Evolutionary conservation across 331 rosid species (phyloP), one percentile per base, ranked within the genome.

Genomic region (Malus hybrid): DNA sequence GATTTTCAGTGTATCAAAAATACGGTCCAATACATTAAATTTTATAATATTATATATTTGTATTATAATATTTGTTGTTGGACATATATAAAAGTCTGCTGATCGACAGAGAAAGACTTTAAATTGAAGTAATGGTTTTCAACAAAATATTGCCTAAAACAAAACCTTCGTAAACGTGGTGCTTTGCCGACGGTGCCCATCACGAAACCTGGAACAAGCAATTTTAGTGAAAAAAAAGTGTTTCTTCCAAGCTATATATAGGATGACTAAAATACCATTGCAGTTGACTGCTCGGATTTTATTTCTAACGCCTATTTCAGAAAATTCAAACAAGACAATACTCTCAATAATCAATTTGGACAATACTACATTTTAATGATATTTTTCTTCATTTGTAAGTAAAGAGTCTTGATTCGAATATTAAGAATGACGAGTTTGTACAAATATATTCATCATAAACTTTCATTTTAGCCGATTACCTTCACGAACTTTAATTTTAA

Each of bases 371-470:
- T 24, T 24, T 24, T 24, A 24, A 24, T 24, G 24, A 24, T 1
- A 24, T 24, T 24, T 24, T 24, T 24, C 24, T 24, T 24, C 1
- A 24, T 24, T 24, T 24, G 24, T 24, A 24, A 24, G 0, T 36
- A 0, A 36, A 28, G 3, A 2, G 11, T 36, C 0, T 36, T 36
- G 2, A 1, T 36, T 36, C 2, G 3, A 28, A 36, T 8, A 0
- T 36, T 39, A 0, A 2, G 0, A 39, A 39, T 39, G 4, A 39
- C 0, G 4, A 39, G 12, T 39, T 39, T 9, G 29, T 28, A 28
- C 3, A 28, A 39, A 39, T 39, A 39, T 39, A 36, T 36, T 36
- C 44, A 36, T 0, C 11, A 36, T 36, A 3, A 36, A 2, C 44
- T 8, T 36, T 36, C 8, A 36, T 36, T 36, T 8, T 36, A 36